Conservation (phyloP, 2,329 filamentous ascomycete genomes). For the Alternaria infectoria region DNA sequence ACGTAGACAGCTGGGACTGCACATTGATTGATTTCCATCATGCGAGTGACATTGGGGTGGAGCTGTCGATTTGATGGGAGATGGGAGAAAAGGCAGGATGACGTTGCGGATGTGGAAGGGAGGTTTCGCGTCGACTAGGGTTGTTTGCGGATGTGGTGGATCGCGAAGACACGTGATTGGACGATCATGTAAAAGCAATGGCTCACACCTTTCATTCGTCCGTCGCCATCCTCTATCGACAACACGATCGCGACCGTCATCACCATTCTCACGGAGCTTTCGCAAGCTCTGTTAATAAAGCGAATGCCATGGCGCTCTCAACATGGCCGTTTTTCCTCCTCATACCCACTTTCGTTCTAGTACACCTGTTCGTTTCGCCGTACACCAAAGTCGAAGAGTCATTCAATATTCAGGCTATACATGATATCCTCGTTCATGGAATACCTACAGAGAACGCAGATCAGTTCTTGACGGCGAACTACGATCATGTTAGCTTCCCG, state of each 20-base stretch:
- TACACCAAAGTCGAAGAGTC: constrained; percentile 99
- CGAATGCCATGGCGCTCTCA: constrained; percentile 28
- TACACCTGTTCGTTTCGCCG: constrained; percentile 77
- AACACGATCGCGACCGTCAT: not conserved
- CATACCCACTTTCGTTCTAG: constrained; percentile 49
- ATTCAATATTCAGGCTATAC: constrained; percentile 93
- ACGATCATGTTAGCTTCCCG: constrained; percentile 90
- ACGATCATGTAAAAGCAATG: not conserved
- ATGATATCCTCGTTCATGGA: constrained; percentile 86
- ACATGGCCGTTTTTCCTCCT: constrained; percentile 39
- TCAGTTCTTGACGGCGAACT: constrained; percentile 65
- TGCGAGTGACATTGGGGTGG: not conserved
- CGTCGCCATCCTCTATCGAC: not conserved
- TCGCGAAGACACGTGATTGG: constrained; percentile 34
- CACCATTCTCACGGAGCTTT: not conserved
- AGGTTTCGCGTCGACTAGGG: constrained; percentile 6
- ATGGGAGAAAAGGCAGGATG: not conserved
- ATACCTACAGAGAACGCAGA: constrained; percentile 66
- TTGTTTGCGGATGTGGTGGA: not conserved
- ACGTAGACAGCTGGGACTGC: constrained; percentile 72
- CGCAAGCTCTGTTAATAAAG: not conserved
- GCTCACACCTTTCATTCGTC: constrained; percentile 3
- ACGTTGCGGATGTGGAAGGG: not conserved
- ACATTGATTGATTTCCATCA: constrained; percentile 51
- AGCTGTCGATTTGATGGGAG: not conserved